Evolutionary conservation across 179 eudicot species (phyloP).

Genomic region (Pouteria campechiana): DNA sequence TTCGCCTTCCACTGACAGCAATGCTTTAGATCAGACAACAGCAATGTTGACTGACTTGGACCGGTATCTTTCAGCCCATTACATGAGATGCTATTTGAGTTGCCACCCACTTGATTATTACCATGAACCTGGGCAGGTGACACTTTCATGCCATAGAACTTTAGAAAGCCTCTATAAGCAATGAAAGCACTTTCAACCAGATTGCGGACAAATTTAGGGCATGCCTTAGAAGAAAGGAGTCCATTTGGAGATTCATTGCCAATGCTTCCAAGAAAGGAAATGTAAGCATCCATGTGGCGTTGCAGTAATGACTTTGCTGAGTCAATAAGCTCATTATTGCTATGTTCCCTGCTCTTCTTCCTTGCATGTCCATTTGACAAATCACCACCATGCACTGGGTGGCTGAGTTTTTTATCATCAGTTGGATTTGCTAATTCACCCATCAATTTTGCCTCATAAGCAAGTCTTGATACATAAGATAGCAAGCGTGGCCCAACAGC

Average conservation of each 20-base stretch:
- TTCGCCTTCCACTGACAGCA: constrained; percentile 22
- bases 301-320: constrained; percentile 17
- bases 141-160: too few relatives aligned
- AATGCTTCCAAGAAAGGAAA: constrained; percentile 3
- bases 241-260: not conserved
- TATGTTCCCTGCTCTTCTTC: too few relatives aligned
- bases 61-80: too few relatives aligned
- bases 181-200: constrained; percentile 22
- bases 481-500: constrained; percentile 17
- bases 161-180: constrained; percentile 14
- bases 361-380: too few relatives aligned
- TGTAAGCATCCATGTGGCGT: constrained; percentile 19
- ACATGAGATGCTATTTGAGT: too few relatives aligned
- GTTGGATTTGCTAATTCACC: constrained; percentile 5
- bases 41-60: too few relatives aligned
- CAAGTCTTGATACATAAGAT: constrained; percentile 28
- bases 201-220: constrained; percentile 5
- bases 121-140: too few relatives aligned
- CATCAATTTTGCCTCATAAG: constrained; percentile 18
- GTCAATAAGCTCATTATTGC: too few relatives aligned
- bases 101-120: too few relatives aligned
- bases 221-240: constrained; percentile 7
- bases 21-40: constrained; percentile 10
- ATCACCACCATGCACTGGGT: too few relatives aligned
- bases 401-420: constrained; percentile 1